Base-by-base conservation (phyloP, 2,329 filamentous ascomycete species). In the Didymella exigua region DNA sequence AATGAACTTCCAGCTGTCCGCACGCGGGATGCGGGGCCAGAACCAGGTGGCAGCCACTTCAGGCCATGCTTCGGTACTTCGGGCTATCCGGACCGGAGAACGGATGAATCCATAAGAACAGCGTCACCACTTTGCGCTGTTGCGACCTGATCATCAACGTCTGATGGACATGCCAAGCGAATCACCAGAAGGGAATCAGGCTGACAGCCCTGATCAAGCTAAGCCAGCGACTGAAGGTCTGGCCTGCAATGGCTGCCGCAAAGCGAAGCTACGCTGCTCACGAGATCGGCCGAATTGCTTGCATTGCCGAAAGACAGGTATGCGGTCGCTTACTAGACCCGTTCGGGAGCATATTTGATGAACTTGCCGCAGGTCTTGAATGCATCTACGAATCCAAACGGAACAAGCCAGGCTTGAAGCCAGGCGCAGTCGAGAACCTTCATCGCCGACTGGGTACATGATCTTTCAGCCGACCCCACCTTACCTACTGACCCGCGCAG, bases 271-370 rank as follows among this genome's bases (percentile, higher is more conserved):
- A 26, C 59, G 61, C 26, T 64, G 61, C 42, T 64, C 61, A 16
- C 46, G 61, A 16, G 59, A 64, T 26, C 52, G 55, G 4, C 59
- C 59, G 3, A 55, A 41, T 18, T 64, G 61, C 41, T 7, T 47
- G 31, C 59, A 64, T 41, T 64, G 61, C 33, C 45, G 61, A 33
- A 64, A 62, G 50, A 60, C 61, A 29, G 57, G 61, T 64, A 50
- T n/a, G 47, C 36, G 4, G n/a, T n/a, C 9, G 27, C 7, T 31
- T 4, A 16, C 19, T 2, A 18, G 13, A 11, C 2, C 11, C 4
- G 6, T 19, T 33, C 21, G 13, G 11, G n/a, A 5, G 7, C 11
- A n/a, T 33, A 18, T 13, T 19, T 37, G 26, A 18, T 19, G 19
- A 27, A 21, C 37, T 21, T 4, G n/a, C 4, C 2, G 23, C 6